Conservation (phyloP, 805 yeast species). For the Wickerhamomyces canadensis region DNA sequence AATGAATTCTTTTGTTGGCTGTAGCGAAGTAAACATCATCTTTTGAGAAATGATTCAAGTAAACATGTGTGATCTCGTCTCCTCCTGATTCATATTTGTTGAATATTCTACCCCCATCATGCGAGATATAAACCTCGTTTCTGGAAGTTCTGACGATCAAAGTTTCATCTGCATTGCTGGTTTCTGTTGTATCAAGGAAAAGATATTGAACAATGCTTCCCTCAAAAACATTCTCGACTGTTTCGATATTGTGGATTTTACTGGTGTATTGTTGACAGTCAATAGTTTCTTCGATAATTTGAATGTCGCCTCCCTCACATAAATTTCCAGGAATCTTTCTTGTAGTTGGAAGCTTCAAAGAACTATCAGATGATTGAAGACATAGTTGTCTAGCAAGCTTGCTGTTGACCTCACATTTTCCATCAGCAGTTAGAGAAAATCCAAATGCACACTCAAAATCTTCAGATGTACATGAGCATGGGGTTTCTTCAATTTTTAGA, state of each 20-base stretch:
- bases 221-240: constrained; percentile 37
- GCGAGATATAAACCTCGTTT: constrained; percentile 56
- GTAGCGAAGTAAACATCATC: constrained; percentile 34
- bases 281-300: constrained; percentile 9
- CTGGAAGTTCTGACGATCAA: constrained; percentile 51
- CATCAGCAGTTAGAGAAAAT: constrained; percentile 32
- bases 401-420: constrained; percentile 43
- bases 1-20: constrained; percentile 30
- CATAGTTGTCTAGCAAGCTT: constrained; percentile 31
- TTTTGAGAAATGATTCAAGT: constrained; percentile 51
- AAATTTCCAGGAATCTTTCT: constrained; percentile 20
- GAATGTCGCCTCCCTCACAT: constrained; percentile 13
- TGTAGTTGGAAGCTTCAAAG: constrained; percentile 10
- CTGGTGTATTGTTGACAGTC: constrained; percentile 16
- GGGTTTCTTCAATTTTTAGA: constrained; percentile 38
- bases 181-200: constrained; percentile 42
- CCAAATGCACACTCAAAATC: constrained; percentile 73
- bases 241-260: constrained; percentile 21
- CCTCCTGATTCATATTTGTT: constrained; percentile 13
- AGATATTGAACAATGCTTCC: constrained; percentile 49
- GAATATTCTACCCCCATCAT: constrained; percentile 34
- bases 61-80: constrained; percentile 42
- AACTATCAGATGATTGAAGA: constrained; percentile 14
- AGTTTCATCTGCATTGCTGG: constrained; percentile 48
- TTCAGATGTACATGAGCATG: constrained; percentile 54